Evolutionary conservation across 1,284 basidiomycete species (phyloP).

Genomic region (Coriolopsis trogii): DNA sequence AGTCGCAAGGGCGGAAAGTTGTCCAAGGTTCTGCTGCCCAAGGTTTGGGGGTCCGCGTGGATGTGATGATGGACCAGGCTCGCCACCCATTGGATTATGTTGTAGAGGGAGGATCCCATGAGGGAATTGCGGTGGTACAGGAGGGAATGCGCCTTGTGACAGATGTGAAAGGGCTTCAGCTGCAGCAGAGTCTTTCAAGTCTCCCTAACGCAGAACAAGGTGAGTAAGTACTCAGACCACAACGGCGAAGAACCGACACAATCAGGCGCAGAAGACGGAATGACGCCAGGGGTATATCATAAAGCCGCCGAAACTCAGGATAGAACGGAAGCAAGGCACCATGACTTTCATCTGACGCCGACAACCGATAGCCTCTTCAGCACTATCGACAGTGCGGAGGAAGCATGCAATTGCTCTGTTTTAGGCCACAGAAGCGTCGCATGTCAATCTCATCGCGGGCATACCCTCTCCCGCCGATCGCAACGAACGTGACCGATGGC

Average conservation of each 20-base stretch:
- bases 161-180: constrained; percentile 67
- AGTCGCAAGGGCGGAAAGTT: constrained; percentile 54
- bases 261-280: constrained; percentile 4
- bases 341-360: background rate
- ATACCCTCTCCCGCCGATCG: constrained; percentile 19
- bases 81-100: constrained; percentile 42
- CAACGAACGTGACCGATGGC: constrained; percentile 31
- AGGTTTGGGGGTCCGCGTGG: constrained; percentile 70
- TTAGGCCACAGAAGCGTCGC: constrained; percentile 2
- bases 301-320: constrained; percentile 14
- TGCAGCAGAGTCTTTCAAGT: constrained; percentile 60
- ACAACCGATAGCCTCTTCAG: constrained; percentile 3
- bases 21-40: constrained; percentile 60
- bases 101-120: constrained; percentile 21
- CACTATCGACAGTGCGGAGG: background rate
- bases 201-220: constrained; percentile 38
- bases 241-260: constrained; percentile 5
- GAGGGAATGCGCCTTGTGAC: constrained; percentile 41
- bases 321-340: constrained; percentile 14
- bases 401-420: background rate
- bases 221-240: constrained; percentile 27
- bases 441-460: constrained; percentile 2
- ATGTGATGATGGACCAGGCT: constrained; percentile 75
- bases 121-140: constrained; percentile 24
- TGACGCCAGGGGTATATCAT: constrained; percentile 3